Base-by-base conservation (phyloP, 345 rosid genomes). In the Rhizophora apiculata region DNA sequence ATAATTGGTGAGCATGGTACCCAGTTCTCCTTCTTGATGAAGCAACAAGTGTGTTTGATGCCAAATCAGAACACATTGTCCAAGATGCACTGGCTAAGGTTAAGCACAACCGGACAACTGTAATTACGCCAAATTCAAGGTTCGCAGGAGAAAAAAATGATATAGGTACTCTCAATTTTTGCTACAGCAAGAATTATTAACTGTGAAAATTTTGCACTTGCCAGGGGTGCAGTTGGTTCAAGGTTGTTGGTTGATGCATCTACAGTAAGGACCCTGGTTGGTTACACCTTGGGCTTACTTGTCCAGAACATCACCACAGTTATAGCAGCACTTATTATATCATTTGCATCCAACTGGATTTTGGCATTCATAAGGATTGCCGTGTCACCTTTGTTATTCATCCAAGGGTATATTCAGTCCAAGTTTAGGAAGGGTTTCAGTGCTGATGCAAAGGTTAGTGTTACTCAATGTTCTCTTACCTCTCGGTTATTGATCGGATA, bases 241-340 rank as follows among this genome's bases (percentile, higher is more conserved):
- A 84, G 93, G 58, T 69, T 88, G 58, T 88, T 87, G 1, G 80
- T 87, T 0, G 90, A 88, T 78, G 93, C 93, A 26, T 78, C 90
- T 11, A 70, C 75, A 3, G 76, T 88, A 59, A 72, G 83, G 59
- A 64, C 80, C 63, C 74, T 88, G 8, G 87, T 88, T 19, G 89
- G 93, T 1, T 90, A 88, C 55, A 62, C 85, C 27, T 60, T 88
- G 76, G 86, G 85, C 31, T 71, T 83, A 70, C 46, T 84, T 20
- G 85, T 84, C 37, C 90, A 86, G 70, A 88, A 86, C 65, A 62
- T 76, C 1, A 53, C 90, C 8, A 84, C 93, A 21, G 48, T 86
- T 52, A 0, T 58, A 60, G 82, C 86, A 4, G 89, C 84, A 21
- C 63, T 86, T 58, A 43, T 83, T 62, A 83, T 88, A 63, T 84